Evolutionary conservation across 768 basidiomycete genomes (phyloP), one percentile per base, ranked within the genome.

Genomic region (Pleurotus tuoliensis): DNA sequence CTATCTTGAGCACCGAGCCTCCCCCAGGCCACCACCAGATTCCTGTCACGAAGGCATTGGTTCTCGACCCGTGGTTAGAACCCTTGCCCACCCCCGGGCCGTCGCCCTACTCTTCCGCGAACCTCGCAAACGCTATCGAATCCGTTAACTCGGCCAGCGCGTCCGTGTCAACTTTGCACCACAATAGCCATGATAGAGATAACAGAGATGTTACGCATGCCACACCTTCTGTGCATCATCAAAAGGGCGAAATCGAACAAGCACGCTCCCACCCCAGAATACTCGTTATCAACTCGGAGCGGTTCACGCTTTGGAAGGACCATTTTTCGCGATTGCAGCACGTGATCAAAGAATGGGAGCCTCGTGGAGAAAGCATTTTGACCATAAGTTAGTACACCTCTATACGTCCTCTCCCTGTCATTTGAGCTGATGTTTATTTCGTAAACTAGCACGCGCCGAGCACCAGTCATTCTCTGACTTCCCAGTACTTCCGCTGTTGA

Each of bases 61-160:
- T 87, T 18, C 77, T 91, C 15, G 92, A 94, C 69, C 92, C 92
- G 16, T 94, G 92, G 92, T 70, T 93, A 6, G 90, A 93, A 56
- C 89, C 91, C 15, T 64, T 92, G 20, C 78, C 85, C 5, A 67
- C 75, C 39, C 88, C 82, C 27, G 84, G 83, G 3, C 84, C 78
- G 9, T 58, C 65, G 18, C 77, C 78, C 34, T 57, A 69, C 18
- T 46, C 57, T 25, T 48, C 66, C 18, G 16, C 55, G 24, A 57
- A 47, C 37, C 62, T 48, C 38, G 30, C 48, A n/a, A 37, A 38
- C 13, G 47, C 61, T 16, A 22, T 45, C 16, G 22, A 24, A 15
- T 34, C 22, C 24, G 47, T 40, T 34, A 11, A 18, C 50, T 13
- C 18, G n/a, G 20, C n/a, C n/a, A 15, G 13, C 11, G 12, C 34